Conservation (phyloP, 2,329 filamentous ascomycete species). For the Alternaria sp. region DNA sequence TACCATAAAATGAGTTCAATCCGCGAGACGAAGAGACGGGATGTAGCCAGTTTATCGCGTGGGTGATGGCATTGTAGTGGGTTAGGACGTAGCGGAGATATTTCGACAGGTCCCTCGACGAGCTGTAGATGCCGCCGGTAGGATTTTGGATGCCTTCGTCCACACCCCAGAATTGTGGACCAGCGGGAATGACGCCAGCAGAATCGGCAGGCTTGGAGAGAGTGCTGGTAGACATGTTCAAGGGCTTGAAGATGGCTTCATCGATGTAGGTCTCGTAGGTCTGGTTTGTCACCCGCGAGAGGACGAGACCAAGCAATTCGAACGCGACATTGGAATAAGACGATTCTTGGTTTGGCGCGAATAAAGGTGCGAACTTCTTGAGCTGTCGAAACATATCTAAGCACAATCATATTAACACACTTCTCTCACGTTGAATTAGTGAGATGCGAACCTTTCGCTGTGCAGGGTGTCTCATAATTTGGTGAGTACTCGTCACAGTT, state of each 20-base stretch:
- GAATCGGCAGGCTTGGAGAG: conserved; percentile 39
- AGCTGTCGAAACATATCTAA: conserved; percentile 43
- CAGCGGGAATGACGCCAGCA: conserved; percentile 48
- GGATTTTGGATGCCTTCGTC: conserved; percentile 52
- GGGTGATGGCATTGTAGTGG: conserved; percentile 51
- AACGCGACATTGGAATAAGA: conserved; percentile 53
- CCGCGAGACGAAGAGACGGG: conserved; percentile 48
- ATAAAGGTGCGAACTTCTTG: conserved; percentile 42
- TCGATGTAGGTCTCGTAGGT: conserved; percentile 49
- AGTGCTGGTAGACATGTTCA: conserved; percentile 40
- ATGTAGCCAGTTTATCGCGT: conserved; percentile 53
- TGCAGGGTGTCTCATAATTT: conserved; percentile 40
- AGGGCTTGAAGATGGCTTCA: conserved; percentile 48
- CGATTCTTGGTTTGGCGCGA: conserved; percentile 52
- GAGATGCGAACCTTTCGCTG: conserved; percentile 19
- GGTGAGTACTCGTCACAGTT: conserved; percentile 45
- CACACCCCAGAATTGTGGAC: conserved; percentile 49
- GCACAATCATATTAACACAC: conserved; percentile 5
- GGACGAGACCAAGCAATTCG: conserved; percentile 50
- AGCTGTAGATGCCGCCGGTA: conserved; percentile 54
- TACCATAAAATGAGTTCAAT: conserved; percentile 52
- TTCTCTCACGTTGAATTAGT: neutral
- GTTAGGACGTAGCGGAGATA: conserved; percentile 53
- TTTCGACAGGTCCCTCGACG: conserved; percentile 50
- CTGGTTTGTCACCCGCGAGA: conserved; percentile 48